phyloP scores from a whole-genome alignment of 345 rosid genomes.

The Lepidium sativum region DNA sequence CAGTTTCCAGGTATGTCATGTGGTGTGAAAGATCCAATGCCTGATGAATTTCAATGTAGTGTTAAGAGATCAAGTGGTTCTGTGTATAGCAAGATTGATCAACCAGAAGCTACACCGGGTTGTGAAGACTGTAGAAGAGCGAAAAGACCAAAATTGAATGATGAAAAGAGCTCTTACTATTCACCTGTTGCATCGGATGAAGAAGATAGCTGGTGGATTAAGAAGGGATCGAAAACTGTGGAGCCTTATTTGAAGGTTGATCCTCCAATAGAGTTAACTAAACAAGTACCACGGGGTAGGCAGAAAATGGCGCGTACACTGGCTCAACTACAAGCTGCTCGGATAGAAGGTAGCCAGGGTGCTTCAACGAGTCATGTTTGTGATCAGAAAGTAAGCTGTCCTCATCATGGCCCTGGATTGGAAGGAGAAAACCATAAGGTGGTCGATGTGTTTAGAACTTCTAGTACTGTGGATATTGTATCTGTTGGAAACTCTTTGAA shows the following conservation, averaged over 20 bases:
- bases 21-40: conserved; percentile 34
- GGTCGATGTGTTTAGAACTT: conserved; percentile 44
- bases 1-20: conserved; percentile 50
- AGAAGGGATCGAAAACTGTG: conserved; percentile 53
- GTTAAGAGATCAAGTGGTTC: conserved; percentile 52
- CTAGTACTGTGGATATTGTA: conserved; percentile 45
- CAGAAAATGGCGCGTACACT: conserved; percentile 82
- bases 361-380: conserved; percentile 92
- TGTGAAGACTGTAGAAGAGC: conserved; percentile 89
- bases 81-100: conserved; percentile 37
- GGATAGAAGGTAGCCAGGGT: conserved; percentile 97
- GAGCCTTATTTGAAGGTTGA: conserved; percentile 62
- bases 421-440: conserved; percentile 58
- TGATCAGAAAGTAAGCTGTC: conserved; percentile 67
- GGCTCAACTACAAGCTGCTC: conserved; percentile 84
- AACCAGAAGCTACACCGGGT: conserved; percentile 57
- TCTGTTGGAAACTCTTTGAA: conserved; percentile 69
- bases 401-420: conserved; percentile 60
- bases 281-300: conserved; percentile 76
- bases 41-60: conserved; percentile 64
- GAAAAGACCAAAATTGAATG: conserved; percentile 51
- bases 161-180: conserved; percentile 56
- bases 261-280: conserved; percentile 48
- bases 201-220: conserved; percentile 93
- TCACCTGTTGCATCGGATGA: conserved; percentile 72